These are phyloP conservation scores for Malassezia arunalokei DNA, from an alignment of 1,284 basidiomycete genomes.

Conservation along the genomic window DNA sequence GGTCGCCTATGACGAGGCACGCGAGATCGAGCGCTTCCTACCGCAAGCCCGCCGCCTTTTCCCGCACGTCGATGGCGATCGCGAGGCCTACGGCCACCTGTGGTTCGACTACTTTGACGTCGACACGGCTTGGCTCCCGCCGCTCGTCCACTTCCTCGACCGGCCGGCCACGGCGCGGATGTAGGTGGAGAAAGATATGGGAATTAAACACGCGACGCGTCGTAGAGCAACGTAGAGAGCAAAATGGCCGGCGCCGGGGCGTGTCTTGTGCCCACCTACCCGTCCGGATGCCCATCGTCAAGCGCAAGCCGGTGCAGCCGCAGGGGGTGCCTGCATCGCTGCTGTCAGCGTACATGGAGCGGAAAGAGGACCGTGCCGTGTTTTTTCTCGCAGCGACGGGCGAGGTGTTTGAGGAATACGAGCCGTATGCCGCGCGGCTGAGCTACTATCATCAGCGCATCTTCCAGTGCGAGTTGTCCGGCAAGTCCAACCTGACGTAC, in stretches of 20 bases:
- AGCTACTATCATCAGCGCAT: slow-evolving; percentile 84
- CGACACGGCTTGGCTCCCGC: slow-evolving; percentile 4
- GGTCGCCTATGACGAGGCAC: slow-evolving; percentile 30
- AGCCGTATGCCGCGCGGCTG: slow-evolving; percentile 72
- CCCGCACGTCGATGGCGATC: slow-evolving; percentile 3
- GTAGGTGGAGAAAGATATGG: not conserved
- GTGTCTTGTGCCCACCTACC: not conserved
- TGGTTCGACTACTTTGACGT: slow-evolving; percentile 34
- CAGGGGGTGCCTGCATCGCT: slow-evolving; percentile 24
- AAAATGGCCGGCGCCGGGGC: not conserved
- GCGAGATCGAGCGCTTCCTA: slow-evolving; percentile 20
- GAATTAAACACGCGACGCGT: slow-evolving; percentile 3
- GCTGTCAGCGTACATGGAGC: not conserved
- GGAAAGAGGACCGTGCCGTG: slow-evolving; percentile 36
- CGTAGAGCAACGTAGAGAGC: not conserved
- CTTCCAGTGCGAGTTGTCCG: slow-evolving; percentile 88
- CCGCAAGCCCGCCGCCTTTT: slow-evolving; percentile 21
- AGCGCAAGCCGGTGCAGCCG: slow-evolving; percentile 36
- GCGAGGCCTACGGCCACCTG: slow-evolving; percentile 12
- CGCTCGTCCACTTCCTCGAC: slow-evolving; percentile 10
- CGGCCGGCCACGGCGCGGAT: not conserved
- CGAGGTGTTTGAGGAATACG: slow-evolving; percentile 43
- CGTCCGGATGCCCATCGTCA: slow-evolving; percentile 34
- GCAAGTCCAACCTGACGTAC: slow-evolving; percentile 82
- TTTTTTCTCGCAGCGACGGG: slow-evolving; percentile 40